Percentiles rank a stretch among this genome's conserved stretches.
Conservation (phyloP, 1,284 basidiomycete species). For the Thelephora terrestris region DNA sequence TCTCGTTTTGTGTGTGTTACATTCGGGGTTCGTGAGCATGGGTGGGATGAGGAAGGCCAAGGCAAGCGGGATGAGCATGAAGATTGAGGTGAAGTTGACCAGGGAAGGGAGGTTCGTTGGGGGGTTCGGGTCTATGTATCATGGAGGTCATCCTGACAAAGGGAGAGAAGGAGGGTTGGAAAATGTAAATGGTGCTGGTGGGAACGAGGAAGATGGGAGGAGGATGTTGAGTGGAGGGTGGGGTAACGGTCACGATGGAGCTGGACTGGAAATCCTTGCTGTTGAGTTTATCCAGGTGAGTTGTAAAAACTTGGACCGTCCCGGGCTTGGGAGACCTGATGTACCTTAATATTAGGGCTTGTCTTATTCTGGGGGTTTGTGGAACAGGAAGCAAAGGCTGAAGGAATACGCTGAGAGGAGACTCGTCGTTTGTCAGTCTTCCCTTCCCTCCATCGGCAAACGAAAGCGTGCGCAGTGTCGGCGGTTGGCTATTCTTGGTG, state of each 20-base stretch:
- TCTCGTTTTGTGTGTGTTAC: conserved; percentile 64
- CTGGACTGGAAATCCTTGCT: conserved; percentile 57
- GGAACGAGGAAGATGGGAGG: conserved; percentile 45
- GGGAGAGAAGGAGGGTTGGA: conserved; percentile 12
- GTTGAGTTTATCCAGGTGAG: conserved; percentile 53
- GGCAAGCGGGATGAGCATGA: conserved; percentile 41
- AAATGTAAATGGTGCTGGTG: conserved; percentile 19
- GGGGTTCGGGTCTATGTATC: conserved; percentile 18
- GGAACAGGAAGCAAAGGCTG: conserved; percentile 55
- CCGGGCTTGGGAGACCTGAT: conserved; percentile 1
- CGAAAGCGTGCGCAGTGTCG: conserved; percentile 26
- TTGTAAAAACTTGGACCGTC: conserved; percentile 9
- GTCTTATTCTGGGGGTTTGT: conserved; percentile 41
- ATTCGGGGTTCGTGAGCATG: conserved; percentile 57
- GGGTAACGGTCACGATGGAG: conserved; percentile 68
- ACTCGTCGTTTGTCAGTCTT: conserved; percentile 36
- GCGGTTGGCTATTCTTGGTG: conserved; percentile 7
- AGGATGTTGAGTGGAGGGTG: conserved; percentile 55
- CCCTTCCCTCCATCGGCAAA: conserved; percentile 17
- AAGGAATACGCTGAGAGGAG: conserved; percentile 56
- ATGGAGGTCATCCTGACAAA: conserved; percentile 7
- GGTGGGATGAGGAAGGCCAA: conserved; percentile 40
- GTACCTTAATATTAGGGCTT: conserved; percentile 29
- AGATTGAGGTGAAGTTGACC: conserved; percentile 38
- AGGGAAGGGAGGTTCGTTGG: conserved; percentile 35